phyloP scores from a whole-genome alignment of 208 protist genomes.

The Wallacemonas sp. region DNA sequence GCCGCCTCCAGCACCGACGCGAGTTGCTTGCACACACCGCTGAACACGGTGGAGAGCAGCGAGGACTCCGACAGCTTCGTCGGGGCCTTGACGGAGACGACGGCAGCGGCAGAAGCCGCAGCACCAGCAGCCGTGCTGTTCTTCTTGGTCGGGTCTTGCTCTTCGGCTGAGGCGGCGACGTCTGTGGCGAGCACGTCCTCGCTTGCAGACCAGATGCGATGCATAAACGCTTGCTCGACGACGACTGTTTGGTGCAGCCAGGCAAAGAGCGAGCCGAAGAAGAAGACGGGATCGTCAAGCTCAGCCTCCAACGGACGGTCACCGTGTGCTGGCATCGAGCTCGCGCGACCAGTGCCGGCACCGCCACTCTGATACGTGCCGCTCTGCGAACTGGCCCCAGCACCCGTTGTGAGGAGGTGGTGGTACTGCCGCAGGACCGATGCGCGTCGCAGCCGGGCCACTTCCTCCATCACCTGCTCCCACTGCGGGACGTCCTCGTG shows the following conservation, averaged over 20 bases:
- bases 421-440: conserved; percentile 84
- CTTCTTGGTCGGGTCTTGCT: too few species aligned
- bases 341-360: neutral
- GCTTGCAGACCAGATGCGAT: conserved; percentile 25
- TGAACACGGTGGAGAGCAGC: conserved; percentile 66
- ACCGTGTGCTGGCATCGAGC: conserved; percentile 21
- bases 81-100: neutral
- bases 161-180: too few species aligned
- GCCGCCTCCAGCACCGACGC: conserved; percentile 56
- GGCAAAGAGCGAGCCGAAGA: conserved; percentile 83
- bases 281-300: conserved; percentile 76
- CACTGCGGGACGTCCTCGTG: conserved; percentile 67
- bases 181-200: neutral
- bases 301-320: conserved; percentile 77
- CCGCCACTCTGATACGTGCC: conserved; percentile 37
- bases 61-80: conserved; percentile 20
- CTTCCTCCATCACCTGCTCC: conserved; percentile 67
- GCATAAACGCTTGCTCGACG: conserved; percentile 78
- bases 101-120: too few species aligned
- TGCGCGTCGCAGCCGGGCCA: conserved; percentile 61
- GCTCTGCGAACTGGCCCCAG: conserved; percentile 41
- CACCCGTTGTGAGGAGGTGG: conserved; percentile 83
- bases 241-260: conserved; percentile 87
- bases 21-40: conserved; percentile 70
- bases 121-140: too few species aligned